Base-by-base conservation (phyloP, 306 rosid species). In the Pyrus bretschneideri region DNA sequence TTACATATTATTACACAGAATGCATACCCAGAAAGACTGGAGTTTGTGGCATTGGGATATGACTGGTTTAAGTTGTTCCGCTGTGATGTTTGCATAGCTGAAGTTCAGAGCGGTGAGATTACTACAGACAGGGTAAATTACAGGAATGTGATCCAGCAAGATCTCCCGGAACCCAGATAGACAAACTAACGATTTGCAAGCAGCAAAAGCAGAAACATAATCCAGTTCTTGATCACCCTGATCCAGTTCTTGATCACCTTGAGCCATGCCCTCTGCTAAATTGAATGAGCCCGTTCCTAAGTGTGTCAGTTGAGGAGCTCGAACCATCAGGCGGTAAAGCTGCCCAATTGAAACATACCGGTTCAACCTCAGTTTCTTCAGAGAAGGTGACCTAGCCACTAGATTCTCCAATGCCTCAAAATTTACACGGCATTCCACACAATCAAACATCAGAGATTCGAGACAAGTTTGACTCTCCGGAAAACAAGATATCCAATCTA, bases 81-180 rank as follows among this genome's bases (percentile, higher is more conserved):
- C 87, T 63, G 57, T 79, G 67, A 93, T 81, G 78, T 85, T 80
- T 0, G 93, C 94, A 82, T 87, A 93, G 81, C 97, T 93, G 51
- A 93, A 88, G 78, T 93, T 88, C 85, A 93, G 80, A 7, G 90
- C 82, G 11, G 93, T 86, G 23, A 93, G 91, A 78, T 89, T 91
- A 0, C 89, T 76, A 14, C 97, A 93, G 27, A 88, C 92, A 0
- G 95, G 96, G 80, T 78, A 81, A 67, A 91, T 85, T 3, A 85
- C 81, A 15, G 93, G 90, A 3, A 93, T 82, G 79, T 87, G 85
- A 67, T 89, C 91, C 1, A 89, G 74, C 58, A 54, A 68, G 59
- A 87, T 87, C 3, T 91, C 93, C 85, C 89, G 84, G 81, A 93
- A 93, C 61, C 98, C 97, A n/a, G 98, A 93, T 3, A 93, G 89